Conservation (phyloP, 768 basidiomycete genomes). For the Gloeopeniophorella convolvens region DNA sequence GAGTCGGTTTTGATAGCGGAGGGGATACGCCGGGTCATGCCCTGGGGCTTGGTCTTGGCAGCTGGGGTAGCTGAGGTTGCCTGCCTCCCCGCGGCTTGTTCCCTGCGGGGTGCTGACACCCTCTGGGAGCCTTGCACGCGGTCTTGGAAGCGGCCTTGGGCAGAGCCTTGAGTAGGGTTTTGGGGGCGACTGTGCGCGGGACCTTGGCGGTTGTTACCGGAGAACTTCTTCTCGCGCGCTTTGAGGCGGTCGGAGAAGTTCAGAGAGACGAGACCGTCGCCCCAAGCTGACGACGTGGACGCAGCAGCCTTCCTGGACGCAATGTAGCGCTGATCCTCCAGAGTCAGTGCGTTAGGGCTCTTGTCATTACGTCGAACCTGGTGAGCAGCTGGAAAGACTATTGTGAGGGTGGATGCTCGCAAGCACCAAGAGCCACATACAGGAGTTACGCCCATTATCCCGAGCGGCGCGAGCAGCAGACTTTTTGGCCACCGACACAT, state of each 20-base stretch:
- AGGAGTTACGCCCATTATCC: background rate
- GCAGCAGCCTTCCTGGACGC: background rate
- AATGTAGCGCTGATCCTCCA: background rate
- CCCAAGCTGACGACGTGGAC: background rate
- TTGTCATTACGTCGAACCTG: background rate
- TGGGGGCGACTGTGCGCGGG: background rate
- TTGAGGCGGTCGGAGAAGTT: slow-evolving; percentile 7
- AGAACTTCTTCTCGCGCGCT: background rate
- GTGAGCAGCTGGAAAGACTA: background rate
- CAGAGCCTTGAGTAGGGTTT: background rate
- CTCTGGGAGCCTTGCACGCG: background rate
- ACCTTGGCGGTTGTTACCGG: background rate
- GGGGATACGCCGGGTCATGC: no score
- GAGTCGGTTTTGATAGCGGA: no score
- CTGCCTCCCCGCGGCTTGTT: background rate
- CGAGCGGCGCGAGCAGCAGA: background rate
- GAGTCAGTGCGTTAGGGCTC: background rate
- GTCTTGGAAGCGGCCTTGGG: background rate
- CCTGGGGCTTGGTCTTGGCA: no score
- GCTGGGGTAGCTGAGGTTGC: no score
- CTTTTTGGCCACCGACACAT: background rate
- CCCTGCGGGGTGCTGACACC: background rate
- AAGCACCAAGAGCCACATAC: background rate
- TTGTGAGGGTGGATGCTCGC: background rate
- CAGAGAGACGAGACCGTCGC: slow-evolving; percentile 6